These are phyloP conservation scores for Basipetospora chlamydospora DNA, from an alignment of 2,329 filamentous ascomycete genomes.

Conservation along the genomic window DNA sequence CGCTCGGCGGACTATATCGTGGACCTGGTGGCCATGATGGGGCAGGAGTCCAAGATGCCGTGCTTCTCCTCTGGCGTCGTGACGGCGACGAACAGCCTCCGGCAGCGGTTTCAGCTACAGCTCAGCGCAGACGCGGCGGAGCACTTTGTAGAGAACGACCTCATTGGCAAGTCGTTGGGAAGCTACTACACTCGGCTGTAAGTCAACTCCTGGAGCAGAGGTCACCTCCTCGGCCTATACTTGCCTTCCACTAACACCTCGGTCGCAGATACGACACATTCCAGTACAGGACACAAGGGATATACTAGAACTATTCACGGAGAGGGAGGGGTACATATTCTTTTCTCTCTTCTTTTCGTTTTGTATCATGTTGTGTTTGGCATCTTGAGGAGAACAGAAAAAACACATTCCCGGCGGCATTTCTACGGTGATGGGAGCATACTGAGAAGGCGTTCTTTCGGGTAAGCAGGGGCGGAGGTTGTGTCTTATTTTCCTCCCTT, in stretches of 20 bases:
- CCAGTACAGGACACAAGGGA: constrained; percentile 77
- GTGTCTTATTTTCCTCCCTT: no score
- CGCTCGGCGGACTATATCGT: constrained; percentile 69
- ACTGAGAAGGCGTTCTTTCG: no score
- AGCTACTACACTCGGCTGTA: constrained; percentile 80
- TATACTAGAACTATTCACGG: no score
- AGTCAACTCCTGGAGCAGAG: constrained; percentile 22
- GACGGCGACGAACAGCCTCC: constrained; percentile 53
- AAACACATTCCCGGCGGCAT: no score
- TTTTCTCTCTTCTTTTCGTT: no score
- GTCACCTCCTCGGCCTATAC: background rate
- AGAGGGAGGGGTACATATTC: no score
- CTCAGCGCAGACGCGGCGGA: constrained; percentile 71
- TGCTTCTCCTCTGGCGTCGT: constrained; percentile 64
- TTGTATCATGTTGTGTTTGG: no score
- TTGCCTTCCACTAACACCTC: constrained; percentile 11
- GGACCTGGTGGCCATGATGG: constrained; percentile 75
- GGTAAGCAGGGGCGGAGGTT: no score
- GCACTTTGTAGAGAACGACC: constrained; percentile 63
- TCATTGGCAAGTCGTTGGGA: constrained; percentile 67
- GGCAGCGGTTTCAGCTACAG: constrained; percentile 68
- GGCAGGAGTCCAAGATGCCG: constrained; percentile 68
- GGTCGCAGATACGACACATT: constrained; percentile 65
- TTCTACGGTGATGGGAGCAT: no score
- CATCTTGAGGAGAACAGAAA: no score